Base-by-base conservation (phyloP, 2,329 filamentous ascomycete species). In the Chaetoscypha palmicola region DNA sequence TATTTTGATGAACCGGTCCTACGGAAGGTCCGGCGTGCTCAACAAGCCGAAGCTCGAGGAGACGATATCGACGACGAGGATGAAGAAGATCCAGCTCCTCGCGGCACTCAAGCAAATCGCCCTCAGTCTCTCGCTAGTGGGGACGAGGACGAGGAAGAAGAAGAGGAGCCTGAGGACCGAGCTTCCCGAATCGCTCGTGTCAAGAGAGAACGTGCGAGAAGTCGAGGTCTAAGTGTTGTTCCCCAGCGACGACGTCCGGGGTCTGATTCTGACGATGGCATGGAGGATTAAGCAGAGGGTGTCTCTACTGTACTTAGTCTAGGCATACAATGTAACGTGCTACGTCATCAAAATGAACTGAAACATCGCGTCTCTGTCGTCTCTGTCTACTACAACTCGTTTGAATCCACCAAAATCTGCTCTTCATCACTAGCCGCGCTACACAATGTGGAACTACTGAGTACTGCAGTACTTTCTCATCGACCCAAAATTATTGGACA, bases 21-120 rank as follows among this genome's bases (percentile, higher is more conserved):
- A 19, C 74, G 79, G 30, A 72, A 73, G 53, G 76, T 84, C 42
- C 68, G 74, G 60, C 74, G 79, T 5, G 66, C 71, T 5, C 66
- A 69, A 46, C 66, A 70, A 38, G 64, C 66, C 2, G 66, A 67
- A 43, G 61, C 63, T 47, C 61, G 64, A 14, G 63, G 68, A n/a
- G 63, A 66, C n/a, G 65, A 72, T 7, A 64, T 63, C 2, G 66
- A 67, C 0, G 65, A 68, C 3, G 65, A 64, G 1, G 66, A 65
- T 0, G 65, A 67, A 1, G 64, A 62, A 2, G 58, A 61, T 14
- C 51, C 49, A 4, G 56, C 57, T 11, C 56, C 17, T 11, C 43
- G 49, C 19, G 51, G 54, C 5, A 49, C 51, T 21, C 49, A 54
- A 28, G 35, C 40, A n/a, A 47, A 41, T 37, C 36, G 49, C 12